Conservation (phyloP, 495 filamentous ascomycete species). For the Cairneyella variabilis region DNA sequence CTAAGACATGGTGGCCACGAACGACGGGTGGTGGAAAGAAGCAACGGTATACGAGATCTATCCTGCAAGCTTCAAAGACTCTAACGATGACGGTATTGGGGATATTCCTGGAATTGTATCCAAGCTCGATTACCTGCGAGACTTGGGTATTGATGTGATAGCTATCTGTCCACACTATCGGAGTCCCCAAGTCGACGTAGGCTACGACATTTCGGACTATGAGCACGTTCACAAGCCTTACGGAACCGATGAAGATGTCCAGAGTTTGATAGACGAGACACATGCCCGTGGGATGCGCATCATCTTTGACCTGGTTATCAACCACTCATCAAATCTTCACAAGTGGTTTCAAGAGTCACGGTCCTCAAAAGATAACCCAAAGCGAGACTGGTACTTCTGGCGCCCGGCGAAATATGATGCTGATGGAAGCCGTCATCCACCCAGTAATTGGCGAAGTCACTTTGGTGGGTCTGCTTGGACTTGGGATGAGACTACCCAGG, state of each 20-base stretch:
- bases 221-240: conserved; percentile 55
- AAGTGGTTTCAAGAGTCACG: conserved; percentile 59
- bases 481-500: conserved; percentile 46
- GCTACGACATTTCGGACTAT: conserved; percentile 66
- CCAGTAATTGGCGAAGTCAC: conserved; percentile 55
- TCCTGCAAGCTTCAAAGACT: conserved; percentile 62
- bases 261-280: conserved; percentile 50
- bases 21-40: conserved; percentile 36
- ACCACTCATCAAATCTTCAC: conserved; percentile 62
- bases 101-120: conserved; percentile 64
- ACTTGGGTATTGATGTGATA: conserved; percentile 58
- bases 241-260: conserved; percentile 60
- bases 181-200: conserved; percentile 57
- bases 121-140: conserved; percentile 59
- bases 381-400: conserved; percentile 63
- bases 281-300: conserved; percentile 54
- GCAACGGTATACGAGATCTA: conserved; percentile 63
- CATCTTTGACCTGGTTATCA: conserved; percentile 61
- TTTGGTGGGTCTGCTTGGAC: conserved; percentile 47
- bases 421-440: conserved; percentile 48
- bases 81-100: conserved; percentile 62
- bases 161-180: conserved; percentile 65
- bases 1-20: background rate
- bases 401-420: conserved; percentile 44
- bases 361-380: conserved; percentile 45